Conservation (phyloP, 768 basidiomycete species). For the Leucocoprinus birnbaumii region DNA sequence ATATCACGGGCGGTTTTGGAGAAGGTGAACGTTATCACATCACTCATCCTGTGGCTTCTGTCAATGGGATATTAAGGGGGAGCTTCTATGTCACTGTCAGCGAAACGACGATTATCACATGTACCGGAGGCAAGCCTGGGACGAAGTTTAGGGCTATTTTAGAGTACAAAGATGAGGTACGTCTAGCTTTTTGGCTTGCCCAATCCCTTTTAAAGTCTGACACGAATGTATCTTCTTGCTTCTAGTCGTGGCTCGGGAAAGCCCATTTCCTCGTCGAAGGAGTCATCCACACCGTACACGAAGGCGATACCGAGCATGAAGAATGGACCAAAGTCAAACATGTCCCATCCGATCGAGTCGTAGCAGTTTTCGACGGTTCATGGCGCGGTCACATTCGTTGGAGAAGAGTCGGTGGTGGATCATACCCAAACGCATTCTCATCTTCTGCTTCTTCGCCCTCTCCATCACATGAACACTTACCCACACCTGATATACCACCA, state of each 20-base stretch:
- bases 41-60: constrained; percentile 84
- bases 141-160: constrained; percentile 76
- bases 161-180: constrained; percentile 96
- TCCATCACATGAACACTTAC: constrained; percentile 43
- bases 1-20: constrained; percentile 69
- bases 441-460: constrained; percentile 46
- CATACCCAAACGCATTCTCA: constrained; percentile 36
- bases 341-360: constrained; percentile 74
- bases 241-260: constrained; percentile 83
- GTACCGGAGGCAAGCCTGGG: constrained; percentile 61
- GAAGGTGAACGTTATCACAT: constrained; percentile 84
- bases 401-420: constrained; percentile 53
- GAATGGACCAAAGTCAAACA: constrained; percentile 89
- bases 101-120: constrained; percentile 80
- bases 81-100: constrained; percentile 88
- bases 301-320: constrained; percentile 56
- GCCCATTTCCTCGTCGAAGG: constrained; percentile 87
- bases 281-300: constrained; percentile 80
- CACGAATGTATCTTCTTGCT: neutral
- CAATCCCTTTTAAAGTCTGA: neutral
- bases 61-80: constrained; percentile 91
- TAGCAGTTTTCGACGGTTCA: constrained; percentile 83
- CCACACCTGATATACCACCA: constrained; percentile 29
- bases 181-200: constrained; percentile 8
- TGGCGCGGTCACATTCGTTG: constrained; percentile 87